A percentile compares a stretch with the other conserved stretches of the same genome.
These are phyloP conservation scores for Trypanosoma boissoni DNA, from an alignment of 208 protist species.

Conservation along the genomic window DNA sequence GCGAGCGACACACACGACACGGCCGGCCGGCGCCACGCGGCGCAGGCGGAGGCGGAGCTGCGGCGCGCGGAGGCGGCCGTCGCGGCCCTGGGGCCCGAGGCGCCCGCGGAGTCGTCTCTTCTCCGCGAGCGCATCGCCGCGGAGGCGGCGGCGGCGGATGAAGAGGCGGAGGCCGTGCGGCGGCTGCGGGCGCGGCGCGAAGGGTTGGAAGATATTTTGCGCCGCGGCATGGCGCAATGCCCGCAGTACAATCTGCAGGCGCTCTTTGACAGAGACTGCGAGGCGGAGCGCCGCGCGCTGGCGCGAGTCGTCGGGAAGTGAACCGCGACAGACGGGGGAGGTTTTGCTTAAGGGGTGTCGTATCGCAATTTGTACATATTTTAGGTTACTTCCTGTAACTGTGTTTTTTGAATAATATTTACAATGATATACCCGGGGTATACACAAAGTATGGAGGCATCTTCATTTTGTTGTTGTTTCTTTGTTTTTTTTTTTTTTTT, in stretches of 20 bases:
- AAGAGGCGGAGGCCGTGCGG: neutral
- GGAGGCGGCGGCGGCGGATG: neutral
- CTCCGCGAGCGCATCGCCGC: neutral
- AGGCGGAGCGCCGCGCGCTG: slow-evolving; percentile 9
- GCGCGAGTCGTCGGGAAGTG: neutral
- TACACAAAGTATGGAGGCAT: no score
- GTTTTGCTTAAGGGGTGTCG: neutral
- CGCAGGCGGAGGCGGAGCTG: slow-evolving; percentile 1
- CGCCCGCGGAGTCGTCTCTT: no score
- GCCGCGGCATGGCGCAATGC: neutral
- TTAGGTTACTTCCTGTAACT: no score
- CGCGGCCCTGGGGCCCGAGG: neutral
- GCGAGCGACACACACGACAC: neutral
- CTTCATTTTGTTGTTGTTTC: neutral
- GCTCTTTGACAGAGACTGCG: neutral
- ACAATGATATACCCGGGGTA: no score
- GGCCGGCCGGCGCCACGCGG: neutral
- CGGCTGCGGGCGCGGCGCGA: neutral
- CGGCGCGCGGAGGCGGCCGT: neutral
- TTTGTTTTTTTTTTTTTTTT: slow-evolving; percentile 3
- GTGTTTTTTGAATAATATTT: no score
- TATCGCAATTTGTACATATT: neutral
- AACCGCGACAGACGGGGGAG: neutral
- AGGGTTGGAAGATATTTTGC: slow-evolving; percentile 8
- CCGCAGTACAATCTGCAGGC: neutral